Base-by-base conservation (phyloP, 768 basidiomycete genomes). In the Butyriboletus loyo region DNA sequence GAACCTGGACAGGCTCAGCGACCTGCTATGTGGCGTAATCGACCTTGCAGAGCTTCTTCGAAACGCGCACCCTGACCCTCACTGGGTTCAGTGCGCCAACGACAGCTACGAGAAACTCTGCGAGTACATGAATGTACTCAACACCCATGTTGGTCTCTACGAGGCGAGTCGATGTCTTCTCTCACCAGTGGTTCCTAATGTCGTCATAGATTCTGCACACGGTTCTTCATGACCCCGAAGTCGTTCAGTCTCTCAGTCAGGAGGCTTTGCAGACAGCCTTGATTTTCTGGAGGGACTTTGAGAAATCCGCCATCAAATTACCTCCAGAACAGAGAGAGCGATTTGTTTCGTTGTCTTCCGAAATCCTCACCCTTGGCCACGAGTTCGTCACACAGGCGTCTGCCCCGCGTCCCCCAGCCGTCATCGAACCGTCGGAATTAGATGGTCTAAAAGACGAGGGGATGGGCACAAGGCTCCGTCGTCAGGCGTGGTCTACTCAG, bases 41-140 rank as follows among this genome's bases (percentile, higher is more conserved):
- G 97, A 99, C 73, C 82, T 98, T 53, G 90, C 93, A 46, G 97
- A 99, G 69, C 80, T 97, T 45, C 79, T 99, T 27, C 82, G 95
- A 56, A 95, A 96, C 66, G 86, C 92, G 0, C 95, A 98, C 74
- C 94, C 96, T 1, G 92, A 97, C 65, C 74, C 76, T 25, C 63
- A 71, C 41, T 98, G 96, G 95, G 79, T 91, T 15, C 78, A 83
- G 15, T 86, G 86, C 45, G 91, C 91, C 40, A 91, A 97, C 65
- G 77, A 80, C 55, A 88, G 89, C 38, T 98, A 98, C 69, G 94
- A 93, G 70, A 83, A 81, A 55, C 75, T 98, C 56, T 98, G 93
- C 74, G 90, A 94, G 72, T 95, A 89, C 69, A 98, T 99, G 95
- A 98, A 98, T 69, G 85, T 91, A 41, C 76, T 98, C 53, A 99